Percentiles rank a stretch among this genome's conserved stretches.
phyloP scores from a whole-genome alignment of 441 rosid species.

The Monsonia emarginata region DNA sequence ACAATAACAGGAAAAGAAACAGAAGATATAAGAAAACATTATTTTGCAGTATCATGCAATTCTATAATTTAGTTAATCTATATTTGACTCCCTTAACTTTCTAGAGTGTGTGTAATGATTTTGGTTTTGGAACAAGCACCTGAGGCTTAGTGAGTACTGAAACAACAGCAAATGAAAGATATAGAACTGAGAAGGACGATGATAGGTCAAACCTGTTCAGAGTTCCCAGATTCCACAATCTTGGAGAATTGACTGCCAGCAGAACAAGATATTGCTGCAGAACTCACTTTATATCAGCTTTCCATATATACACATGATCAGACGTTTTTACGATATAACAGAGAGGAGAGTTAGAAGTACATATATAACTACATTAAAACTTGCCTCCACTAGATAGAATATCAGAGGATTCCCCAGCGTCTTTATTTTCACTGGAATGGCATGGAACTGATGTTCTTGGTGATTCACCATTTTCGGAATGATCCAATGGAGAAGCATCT shows the following conservation, averaged over 20 bases:
- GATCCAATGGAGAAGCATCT: constrained; percentile 8
- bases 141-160: background rate
- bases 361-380: constrained; percentile 5
- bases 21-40: background rate
- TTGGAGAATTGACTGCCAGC: constrained; percentile 16
- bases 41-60: background rate
- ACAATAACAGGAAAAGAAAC: background rate
- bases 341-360: background rate
- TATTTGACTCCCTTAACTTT: too few relatives aligned
- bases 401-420: constrained; percentile 7
- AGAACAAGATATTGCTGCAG: constrained; percentile 23
- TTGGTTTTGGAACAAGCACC: background rate
- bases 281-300: constrained; percentile 13
- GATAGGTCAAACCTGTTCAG: constrained; percentile 22
- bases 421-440: constrained; percentile 15
- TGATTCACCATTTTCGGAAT: constrained; percentile 10
- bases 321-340: background rate
- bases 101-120: background rate
- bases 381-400: constrained; percentile 24
- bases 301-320: background rate
- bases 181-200: background rate
- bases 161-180: background rate
- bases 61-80: background rate
- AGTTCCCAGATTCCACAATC: constrained; percentile 16
- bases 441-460: constrained; percentile 7